Evolutionary conservation across 768 basidiomycete species (phyloP), one percentile per base, ranked within the genome.

Genomic region (Sistotremastrum suecicum): DNA sequence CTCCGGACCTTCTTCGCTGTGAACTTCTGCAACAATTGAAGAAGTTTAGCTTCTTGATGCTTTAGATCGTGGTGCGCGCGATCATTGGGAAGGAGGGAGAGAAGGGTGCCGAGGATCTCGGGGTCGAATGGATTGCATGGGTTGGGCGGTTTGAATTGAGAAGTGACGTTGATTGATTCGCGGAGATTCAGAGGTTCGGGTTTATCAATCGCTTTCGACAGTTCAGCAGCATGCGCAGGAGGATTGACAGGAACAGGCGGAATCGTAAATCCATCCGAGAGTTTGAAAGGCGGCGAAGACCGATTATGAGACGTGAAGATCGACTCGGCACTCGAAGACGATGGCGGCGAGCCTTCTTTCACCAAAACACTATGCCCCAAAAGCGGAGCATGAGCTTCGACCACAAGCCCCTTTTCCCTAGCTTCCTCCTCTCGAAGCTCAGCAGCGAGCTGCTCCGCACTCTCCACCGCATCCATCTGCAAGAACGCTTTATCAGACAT

Each of bases 101-200:
- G 66, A 7, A 92, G 59, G 0, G 72, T 67, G 0, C 72, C 66
- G 28, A 88, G 54, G 45, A 86, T 75, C 1, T 74, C 60, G 3
- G 72, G 69, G 50, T 86, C 80, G 54, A 82, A 84, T 3, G 92
- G 84, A 60, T 87, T 82, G 66, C 90, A 94, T 5, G 91, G 90
- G 54, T 94, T 92, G 3, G 80, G 71, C 12, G 85, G 79, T 49
- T 69, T 72, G 66, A 86, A 85, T 36, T 72, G 68, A 4, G 78
- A 74, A 41, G 72, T 69, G 35, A 76, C 62, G 7, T 73, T 71
- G 7, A 86, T 60, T 1, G 77, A 75, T 51, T 85, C 81, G 1
- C 69, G 65, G 38, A 85, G 66, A 53, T 76, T 82, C 37, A 86
- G 64, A 4, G 20, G 20, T 37, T 29, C 37, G 29, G 10, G 36